Percentiles rank a stretch among this genome's conserved stretches.
These are phyloP conservation scores for Symbiodinium natans DNA, from an alignment of 73 alveolate genomes.

Conservation along the genomic window DNA sequence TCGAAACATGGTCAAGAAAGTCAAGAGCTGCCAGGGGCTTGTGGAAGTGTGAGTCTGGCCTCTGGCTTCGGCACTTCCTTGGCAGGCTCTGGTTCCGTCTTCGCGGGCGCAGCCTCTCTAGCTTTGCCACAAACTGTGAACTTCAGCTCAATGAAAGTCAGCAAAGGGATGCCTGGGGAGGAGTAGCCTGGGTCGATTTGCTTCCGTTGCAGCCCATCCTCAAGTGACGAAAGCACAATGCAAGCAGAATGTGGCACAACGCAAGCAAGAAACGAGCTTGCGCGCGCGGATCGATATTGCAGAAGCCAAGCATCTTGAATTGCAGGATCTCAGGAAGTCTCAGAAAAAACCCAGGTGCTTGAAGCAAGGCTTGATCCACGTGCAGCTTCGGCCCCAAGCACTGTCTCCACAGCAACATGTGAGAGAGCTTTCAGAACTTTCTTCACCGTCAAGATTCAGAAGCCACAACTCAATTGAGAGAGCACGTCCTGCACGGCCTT, in stretches of 20 bases:
- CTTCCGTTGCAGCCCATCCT: not conserved
- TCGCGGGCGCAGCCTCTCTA: not conserved
- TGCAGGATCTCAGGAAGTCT: not conserved
- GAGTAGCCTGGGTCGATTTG: not conserved
- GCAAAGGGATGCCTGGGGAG: not conserved
- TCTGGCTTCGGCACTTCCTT: not conserved
- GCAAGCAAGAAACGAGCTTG: not conserved
- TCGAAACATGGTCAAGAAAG: too few species aligned
- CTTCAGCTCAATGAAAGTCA: not conserved
- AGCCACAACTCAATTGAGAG: too few species aligned
- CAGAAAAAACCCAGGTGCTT: too few species aligned
- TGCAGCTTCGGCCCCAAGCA: not conserved
- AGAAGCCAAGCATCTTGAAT: not conserved
- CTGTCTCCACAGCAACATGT: too few species aligned
- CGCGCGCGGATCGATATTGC: not conserved
- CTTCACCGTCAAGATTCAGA: too few species aligned
- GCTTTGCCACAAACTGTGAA: not conserved
- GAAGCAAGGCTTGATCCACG: not conserved
- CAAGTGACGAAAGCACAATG: not conserved
- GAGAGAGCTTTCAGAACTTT: too few species aligned
- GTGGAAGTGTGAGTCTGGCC: too few species aligned
- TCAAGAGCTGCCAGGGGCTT: too few species aligned
- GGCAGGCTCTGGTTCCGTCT: not conserved
- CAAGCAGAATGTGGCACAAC: not conserved
- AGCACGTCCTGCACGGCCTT: constrained; percentile 90